phyloP scores from a whole-genome alignment of 2,329 filamentous ascomycete species.

The Aspergillus ibericus region DNA sequence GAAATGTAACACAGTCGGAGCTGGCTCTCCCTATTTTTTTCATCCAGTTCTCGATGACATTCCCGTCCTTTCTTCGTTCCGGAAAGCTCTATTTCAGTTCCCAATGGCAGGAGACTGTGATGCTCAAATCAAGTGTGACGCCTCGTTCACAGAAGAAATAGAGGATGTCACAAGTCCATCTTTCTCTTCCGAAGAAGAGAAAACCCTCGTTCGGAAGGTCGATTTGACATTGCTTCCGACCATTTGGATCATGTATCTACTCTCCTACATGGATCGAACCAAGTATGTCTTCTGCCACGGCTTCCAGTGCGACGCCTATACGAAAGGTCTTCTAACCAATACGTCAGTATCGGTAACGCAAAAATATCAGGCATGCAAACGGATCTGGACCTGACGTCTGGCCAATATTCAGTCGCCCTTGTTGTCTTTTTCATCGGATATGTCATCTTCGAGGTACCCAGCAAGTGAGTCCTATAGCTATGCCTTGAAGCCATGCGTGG shows the following conservation, averaged over 20 bases:
- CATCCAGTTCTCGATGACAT: not conserved
- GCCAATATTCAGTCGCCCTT: slow-evolving; percentile 52
- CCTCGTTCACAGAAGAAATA: not conserved
- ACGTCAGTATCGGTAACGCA: slow-evolving; percentile 25
- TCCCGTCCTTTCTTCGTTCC: not conserved
- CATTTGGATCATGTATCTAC: slow-evolving; percentile 53
- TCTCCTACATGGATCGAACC: slow-evolving; percentile 45
- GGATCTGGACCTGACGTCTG: slow-evolving; percentile 29
- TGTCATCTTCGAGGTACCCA: slow-evolving; percentile 55
- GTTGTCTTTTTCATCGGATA: slow-evolving; percentile 58
- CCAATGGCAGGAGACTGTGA: not conserved
- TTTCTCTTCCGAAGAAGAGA: slow-evolving; percentile 36
- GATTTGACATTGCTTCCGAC: slow-evolving; percentile 49
- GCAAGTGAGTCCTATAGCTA: slow-evolving; percentile 38
- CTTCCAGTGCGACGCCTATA: not conserved
- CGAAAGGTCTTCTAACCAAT: not conserved
- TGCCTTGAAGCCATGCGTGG: too few species aligned
- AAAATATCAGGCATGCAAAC: slow-evolving; percentile 26
- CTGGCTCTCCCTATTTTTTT: not conserved
- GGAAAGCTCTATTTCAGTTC: not conserved
- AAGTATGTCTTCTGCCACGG: not conserved
- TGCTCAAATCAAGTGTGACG: not conserved
- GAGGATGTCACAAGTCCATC: not conserved
- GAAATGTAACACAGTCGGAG: not conserved
- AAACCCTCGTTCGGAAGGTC: slow-evolving; percentile 47